phyloP scores from a whole-genome alignment of 2,329 filamentous ascomycete genomes.

The Samsoniella hepiali region DNA sequence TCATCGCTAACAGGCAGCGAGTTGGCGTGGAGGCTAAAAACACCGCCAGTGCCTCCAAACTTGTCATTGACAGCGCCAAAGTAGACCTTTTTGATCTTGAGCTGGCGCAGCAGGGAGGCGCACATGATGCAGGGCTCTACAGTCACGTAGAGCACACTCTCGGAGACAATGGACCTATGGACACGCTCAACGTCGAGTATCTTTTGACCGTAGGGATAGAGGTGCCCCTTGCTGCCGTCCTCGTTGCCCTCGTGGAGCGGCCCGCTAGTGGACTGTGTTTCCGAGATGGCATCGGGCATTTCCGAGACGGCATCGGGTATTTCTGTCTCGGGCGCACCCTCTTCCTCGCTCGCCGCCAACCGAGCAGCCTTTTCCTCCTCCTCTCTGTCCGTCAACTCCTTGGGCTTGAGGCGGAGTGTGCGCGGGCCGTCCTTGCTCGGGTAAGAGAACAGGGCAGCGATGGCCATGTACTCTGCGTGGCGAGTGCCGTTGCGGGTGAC shows the following conservation, averaged over 20 bases:
- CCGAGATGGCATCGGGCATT: slow-evolving; percentile 16
- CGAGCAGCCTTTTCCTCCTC: slow-evolving; percentile 19
- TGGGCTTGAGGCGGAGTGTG: slow-evolving; percentile 35
- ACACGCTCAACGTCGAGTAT: slow-evolving; percentile 55
- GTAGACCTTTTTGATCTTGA: slow-evolving; percentile 83
- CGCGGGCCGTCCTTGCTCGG: slow-evolving; percentile 29
- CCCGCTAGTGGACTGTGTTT: slow-evolving; percentile 24
- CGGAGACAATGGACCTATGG: slow-evolving; percentile 63
- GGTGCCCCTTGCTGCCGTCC: slow-evolving; percentile 52
- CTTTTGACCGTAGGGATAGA: slow-evolving; percentile 62
- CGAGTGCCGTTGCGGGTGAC: slow-evolving; percentile 85
- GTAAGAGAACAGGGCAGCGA: slow-evolving; percentile 55
- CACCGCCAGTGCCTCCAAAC: slow-evolving; percentile 93
- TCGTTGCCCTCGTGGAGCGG: slow-evolving; percentile 46
- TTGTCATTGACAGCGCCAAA: slow-evolving; percentile 96
- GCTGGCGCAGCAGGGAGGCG: slow-evolving; percentile 84
- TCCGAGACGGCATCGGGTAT: slow-evolving; percentile 14
- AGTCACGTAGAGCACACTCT: slow-evolving; percentile 85
- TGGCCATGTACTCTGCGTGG: slow-evolving; percentile 91
- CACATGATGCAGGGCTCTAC: slow-evolving; percentile 99
- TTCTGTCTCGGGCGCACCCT: slow-evolving; percentile 19
- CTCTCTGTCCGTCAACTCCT: slow-evolving; percentile 27
- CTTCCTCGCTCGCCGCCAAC: slow-evolving; percentile 25
- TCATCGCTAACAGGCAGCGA: slow-evolving; percentile 41
- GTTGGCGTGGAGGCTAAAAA: slow-evolving; percentile 77